Conservation (phyloP, 2,329 filamentous ascomycete species). For the Alternaria postmessia region DNA sequence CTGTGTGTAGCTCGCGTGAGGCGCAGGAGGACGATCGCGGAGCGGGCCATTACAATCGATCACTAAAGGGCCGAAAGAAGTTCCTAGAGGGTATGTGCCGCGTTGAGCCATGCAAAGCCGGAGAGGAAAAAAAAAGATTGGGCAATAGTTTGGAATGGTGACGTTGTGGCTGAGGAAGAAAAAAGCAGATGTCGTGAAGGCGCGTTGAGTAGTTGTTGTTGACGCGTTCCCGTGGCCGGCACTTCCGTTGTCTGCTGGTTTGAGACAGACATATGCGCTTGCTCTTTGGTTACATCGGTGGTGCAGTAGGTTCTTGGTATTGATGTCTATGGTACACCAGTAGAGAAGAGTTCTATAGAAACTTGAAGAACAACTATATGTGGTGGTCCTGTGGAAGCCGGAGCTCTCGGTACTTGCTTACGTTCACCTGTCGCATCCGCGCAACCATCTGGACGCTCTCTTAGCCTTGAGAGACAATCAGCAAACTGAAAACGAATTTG, state of each 20-base stretch:
- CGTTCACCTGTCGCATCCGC: neutral
- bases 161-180: conserved; percentile 5
- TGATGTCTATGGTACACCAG: neutral
- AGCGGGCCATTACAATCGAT: conserved; percentile 15
- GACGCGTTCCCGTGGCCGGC: neutral
- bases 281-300: conserved; percentile 3
- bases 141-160: neutral
- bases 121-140: neutral
- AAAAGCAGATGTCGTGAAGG: conserved; percentile 13
- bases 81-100: conserved; percentile 1
- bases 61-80: conserved; percentile 10
- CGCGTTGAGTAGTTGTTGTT: neutral
- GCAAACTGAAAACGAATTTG: neutral
- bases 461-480: neutral
- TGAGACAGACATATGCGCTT: neutral
- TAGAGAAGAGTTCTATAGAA: neutral
- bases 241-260: neutral
- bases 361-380: conserved; percentile 1
- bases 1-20: neutral
- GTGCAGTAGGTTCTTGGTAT: neutral
- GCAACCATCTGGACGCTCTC: neutral
- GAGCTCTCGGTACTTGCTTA: neutral
- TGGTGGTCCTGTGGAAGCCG: neutral
- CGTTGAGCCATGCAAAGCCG: neutral
- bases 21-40: conserved; percentile 7